These are phyloP conservation scores for Boeremia exigua DNA, from an alignment of 2,329 filamentous ascomycete genomes.

Conservation along the genomic window DNA sequence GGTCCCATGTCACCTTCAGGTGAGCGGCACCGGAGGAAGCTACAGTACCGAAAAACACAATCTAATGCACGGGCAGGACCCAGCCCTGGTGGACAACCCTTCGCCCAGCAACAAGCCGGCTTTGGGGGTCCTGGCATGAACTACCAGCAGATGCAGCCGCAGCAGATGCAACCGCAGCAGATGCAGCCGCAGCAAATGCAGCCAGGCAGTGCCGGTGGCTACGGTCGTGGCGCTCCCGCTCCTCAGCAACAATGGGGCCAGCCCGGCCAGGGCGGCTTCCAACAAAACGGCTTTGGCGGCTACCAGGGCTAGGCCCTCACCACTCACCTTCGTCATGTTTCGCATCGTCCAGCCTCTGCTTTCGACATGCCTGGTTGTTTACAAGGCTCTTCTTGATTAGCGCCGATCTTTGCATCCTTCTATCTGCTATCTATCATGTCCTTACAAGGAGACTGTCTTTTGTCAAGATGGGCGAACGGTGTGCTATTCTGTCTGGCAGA, in stretches of 20 bases:
- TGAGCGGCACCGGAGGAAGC: conserved; percentile 47
- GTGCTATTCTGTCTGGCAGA: conserved; percentile 23
- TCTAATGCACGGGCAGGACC: conserved; percentile 55
- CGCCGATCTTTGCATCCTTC: conserved; percentile 39
- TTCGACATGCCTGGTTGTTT: conserved; percentile 44
- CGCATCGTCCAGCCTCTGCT: conserved; percentile 40
- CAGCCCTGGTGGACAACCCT: conserved; percentile 68
- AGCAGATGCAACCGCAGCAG: conserved; percentile 55
- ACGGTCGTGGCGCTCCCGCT: conserved; percentile 73
- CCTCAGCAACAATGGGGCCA: conserved; percentile 62
- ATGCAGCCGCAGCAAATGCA: conserved; percentile 45
- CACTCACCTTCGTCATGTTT: conserved; percentile 32
- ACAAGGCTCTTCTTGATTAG: conserved; percentile 47
- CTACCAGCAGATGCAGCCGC: conserved; percentile 49
- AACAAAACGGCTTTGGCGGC: conserved; percentile 63
- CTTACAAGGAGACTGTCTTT: conserved; percentile 34
- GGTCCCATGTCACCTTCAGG: conserved; percentile 66
- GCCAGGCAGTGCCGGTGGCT: conserved; percentile 77
- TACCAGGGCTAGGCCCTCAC: conserved; percentile 61
- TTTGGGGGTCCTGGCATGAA: conserved; percentile 66
- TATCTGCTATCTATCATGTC: conserved; percentile 43
- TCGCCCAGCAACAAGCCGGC: conserved; percentile 59
- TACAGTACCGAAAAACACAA: conserved; percentile 45
- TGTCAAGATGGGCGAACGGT: conserved; percentile 36
- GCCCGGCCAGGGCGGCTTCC: conserved; percentile 54